Percentiles rank a stretch among this genome's conserved stretches.
Evolutionary conservation across 345 rosid genomes (phyloP).

Genomic region (Hevea brasiliensis): DNA sequence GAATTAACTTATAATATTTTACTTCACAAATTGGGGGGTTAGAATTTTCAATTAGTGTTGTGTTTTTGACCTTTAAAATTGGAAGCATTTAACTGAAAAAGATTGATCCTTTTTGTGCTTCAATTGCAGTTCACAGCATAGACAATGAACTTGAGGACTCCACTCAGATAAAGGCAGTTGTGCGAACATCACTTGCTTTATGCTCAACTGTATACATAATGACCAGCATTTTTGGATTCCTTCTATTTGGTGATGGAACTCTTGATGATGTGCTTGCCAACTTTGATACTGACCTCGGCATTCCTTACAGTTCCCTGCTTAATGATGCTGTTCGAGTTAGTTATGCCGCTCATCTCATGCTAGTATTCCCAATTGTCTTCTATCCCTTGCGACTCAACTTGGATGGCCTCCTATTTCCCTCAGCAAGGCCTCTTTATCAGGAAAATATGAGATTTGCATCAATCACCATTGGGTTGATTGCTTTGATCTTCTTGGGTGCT

Average conservation of each 20-base stretch:
- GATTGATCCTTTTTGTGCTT: conserved; percentile 19
- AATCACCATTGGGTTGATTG: conserved; percentile 59
- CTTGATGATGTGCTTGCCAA: conserved; percentile 88
- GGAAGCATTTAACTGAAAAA: neutral
- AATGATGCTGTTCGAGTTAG: conserved; percentile 84
- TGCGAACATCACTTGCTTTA: conserved; percentile 62
- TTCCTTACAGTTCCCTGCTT: conserved; percentile 68
- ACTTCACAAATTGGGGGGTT: neutral
- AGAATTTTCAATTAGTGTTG: neutral
- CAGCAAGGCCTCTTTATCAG: conserved; percentile 50
- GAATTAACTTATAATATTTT: neutral
- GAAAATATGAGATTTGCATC: conserved; percentile 67
- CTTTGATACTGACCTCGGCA: conserved; percentile 74
- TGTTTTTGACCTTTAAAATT: neutral
- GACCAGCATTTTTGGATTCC: conserved; percentile 86
- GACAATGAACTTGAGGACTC: conserved; percentile 85
- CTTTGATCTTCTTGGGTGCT: conserved; percentile 68
- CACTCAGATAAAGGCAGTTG: conserved; percentile 62
- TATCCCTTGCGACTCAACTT: conserved; percentile 74
- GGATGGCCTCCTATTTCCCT: conserved; percentile 84
- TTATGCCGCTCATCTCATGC: conserved; percentile 86
- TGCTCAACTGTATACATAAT: conserved; percentile 73
- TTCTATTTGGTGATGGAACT: conserved; percentile 78
- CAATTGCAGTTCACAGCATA: conserved; percentile 74
- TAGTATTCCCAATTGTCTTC: conserved; percentile 88